Percentiles rank a stretch among this genome's conserved stretches.
phyloP scores from a whole-genome alignment of 345 rosid species.

The Rhodamnia rubescens region DNA sequence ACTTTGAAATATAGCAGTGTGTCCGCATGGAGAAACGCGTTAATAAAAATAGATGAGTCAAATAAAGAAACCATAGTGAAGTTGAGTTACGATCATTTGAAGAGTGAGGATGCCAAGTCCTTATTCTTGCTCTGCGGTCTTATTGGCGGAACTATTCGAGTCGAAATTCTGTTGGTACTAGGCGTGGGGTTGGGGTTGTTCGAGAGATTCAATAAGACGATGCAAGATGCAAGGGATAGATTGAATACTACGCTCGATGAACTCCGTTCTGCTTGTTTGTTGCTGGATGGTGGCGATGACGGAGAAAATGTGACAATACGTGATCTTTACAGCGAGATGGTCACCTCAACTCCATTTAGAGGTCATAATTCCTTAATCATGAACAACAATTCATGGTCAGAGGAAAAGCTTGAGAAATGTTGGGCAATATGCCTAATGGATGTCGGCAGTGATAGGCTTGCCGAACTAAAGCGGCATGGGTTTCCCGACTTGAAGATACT shows the following conservation, averaged over 20 bases:
- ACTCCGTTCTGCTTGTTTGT: background rate
- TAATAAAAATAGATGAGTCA: background rate
- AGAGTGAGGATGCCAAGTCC: background rate
- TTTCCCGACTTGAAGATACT: background rate
- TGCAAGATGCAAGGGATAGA: no score
- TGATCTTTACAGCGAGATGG: background rate
- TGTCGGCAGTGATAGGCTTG: fast-evolving
- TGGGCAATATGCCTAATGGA: background rate
- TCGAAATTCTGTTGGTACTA: background rate
- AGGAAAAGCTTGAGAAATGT: background rate
- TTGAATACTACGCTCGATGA: background rate
- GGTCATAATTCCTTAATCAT: background rate
- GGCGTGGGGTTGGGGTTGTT: no score
- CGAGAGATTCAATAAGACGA: no score
- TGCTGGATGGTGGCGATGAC: background rate
- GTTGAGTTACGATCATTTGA: background rate
- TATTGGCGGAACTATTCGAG: background rate
- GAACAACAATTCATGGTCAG: fast-evolving
- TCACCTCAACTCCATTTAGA: background rate
- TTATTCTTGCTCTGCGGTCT: background rate
- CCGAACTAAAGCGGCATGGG: fast-evolving
- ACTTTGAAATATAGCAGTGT: fast-evolving
- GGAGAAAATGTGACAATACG: background rate
- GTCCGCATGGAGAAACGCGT: background rate
- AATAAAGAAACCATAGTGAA: background rate